Conservation (phyloP, 768 basidiomycete genomes). For the Cystofilobasidium bisporidii region DNA sequence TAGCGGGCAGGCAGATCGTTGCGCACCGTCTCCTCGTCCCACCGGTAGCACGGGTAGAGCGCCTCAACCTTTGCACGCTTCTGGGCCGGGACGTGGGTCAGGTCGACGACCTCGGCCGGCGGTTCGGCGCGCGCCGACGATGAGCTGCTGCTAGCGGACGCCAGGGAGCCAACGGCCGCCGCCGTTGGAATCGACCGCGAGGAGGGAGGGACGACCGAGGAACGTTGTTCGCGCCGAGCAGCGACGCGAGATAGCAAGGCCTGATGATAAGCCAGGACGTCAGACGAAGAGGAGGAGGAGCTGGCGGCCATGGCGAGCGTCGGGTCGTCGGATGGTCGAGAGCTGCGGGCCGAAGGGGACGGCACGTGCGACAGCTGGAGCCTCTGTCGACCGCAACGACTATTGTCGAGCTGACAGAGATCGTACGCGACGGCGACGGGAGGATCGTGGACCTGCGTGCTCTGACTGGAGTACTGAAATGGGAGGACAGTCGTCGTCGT, state of each 20-base stretch:
- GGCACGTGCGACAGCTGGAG: too few relatives aligned
- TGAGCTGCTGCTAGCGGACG: not conserved
- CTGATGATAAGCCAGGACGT: not conserved
- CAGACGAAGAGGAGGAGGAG: not conserved
- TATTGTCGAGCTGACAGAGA: too few relatives aligned
- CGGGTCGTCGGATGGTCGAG: too few relatives aligned
- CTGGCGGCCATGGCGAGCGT: not conserved
- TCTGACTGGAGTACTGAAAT: too few relatives aligned
- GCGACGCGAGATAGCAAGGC: not conserved
- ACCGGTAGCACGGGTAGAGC: conserved; percentile 13
- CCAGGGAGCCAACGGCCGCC: too few relatives aligned
- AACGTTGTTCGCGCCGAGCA: not conserved
- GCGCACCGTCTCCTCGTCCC: conserved; percentile 86
- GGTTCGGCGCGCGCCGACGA: too few relatives aligned
- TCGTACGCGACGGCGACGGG: too few relatives aligned
- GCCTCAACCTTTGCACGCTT: conserved; percentile 17
- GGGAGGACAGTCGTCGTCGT: too few relatives aligned
- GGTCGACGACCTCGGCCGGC: not conserved
- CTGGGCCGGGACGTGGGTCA: conserved; percentile 5
- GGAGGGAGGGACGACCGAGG: conserved; percentile 3
- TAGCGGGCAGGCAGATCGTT: conserved; percentile 90
- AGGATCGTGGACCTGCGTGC: too few relatives aligned
- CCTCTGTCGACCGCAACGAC: too few relatives aligned
- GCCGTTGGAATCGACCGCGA: not conserved
- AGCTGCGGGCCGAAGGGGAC: too few relatives aligned